Evolutionary conservation across 2,329 filamentous ascomycete genomes (phyloP).

Genomic region (Exophiala oligosperma): DNA sequence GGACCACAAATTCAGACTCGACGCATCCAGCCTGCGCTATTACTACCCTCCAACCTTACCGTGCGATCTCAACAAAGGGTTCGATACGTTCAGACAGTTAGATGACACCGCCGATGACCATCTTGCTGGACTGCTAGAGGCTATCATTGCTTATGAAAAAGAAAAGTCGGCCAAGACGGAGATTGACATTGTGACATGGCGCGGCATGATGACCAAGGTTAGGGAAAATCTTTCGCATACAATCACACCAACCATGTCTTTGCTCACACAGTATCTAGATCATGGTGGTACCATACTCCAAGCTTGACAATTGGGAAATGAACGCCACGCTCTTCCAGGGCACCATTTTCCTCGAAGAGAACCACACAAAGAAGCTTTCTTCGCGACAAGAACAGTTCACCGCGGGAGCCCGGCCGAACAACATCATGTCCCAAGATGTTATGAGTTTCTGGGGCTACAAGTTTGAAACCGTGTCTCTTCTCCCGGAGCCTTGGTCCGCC

Average conservation of each 20-base stretch:
- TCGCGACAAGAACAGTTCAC: conserved; percentile 59
- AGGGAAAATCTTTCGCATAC: conserved; percentile 11
- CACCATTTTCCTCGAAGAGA: conserved; percentile 75
- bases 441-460: conserved; percentile 99
- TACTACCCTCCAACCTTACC: conserved; percentile 77
- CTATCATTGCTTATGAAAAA: conserved; percentile 72
- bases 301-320: conserved; percentile 77
- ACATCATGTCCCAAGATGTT: conserved; percentile 66
- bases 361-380: conserved; percentile 70
- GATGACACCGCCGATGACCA: conserved; percentile 85
- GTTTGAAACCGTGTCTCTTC: conserved; percentile 81
- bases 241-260: not conserved
- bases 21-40: conserved; percentile 78
- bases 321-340: conserved; percentile 91
- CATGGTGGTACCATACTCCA: conserved; percentile 79
- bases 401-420: conserved; percentile 51
- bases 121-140: conserved; percentile 76
- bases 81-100: conserved; percentile 77
- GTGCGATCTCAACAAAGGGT: conserved; percentile 75
- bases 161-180: conserved; percentile 66
- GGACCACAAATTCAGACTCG: conserved; percentile 72
- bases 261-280: conserved; percentile 57
- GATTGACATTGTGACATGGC: conserved; percentile 84
- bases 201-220: conserved; percentile 98
- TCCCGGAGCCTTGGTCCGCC: conserved; percentile 73